Evolutionary conservation across 441 rosid species (phyloP).

Genomic region (Rhodomyrtus psidioides): DNA sequence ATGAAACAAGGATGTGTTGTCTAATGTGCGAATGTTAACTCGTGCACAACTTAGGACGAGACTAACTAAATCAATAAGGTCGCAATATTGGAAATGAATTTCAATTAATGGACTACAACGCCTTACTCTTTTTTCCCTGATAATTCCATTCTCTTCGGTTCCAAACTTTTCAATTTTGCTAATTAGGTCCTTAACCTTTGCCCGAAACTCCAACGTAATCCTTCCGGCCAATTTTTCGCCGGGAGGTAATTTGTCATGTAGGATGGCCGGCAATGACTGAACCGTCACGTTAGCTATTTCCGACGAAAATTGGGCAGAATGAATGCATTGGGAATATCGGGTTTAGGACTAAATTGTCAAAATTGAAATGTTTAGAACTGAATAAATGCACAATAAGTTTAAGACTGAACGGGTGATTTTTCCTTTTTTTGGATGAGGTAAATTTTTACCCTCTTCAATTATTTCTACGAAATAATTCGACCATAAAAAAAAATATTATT

Average conservation of each 20-base stretch:
- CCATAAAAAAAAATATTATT: too few relatives aligned
- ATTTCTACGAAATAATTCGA: background rate
- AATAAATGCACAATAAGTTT: background rate
- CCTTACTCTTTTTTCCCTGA: background rate
- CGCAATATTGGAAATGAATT: background rate
- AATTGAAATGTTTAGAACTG: rapidly evolving
- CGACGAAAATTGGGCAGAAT: rapidly evolving
- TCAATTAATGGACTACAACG: background rate
- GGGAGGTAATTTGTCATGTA: background rate
- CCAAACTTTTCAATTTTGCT: background rate
- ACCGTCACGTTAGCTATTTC: rapidly evolving
- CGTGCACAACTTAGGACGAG: background rate
- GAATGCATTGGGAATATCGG: background rate
- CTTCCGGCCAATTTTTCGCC: background rate
- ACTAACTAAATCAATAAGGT: background rate
- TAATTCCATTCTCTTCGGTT: background rate
- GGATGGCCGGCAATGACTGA: rapidly evolving
- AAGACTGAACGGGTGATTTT: rapidly evolving
- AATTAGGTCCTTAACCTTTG: too few relatives aligned
- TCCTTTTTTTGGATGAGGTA: background rate
- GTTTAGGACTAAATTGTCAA: background rate
- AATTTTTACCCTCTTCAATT: too few relatives aligned
- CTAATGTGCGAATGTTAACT: background rate
- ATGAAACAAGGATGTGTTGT: background rate
- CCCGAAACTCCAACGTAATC: background rate